These are phyloP conservation scores for Diaporthe helianthi DNA, from an alignment of 2,329 filamentous ascomycete species.

Conservation along the genomic window DNA sequence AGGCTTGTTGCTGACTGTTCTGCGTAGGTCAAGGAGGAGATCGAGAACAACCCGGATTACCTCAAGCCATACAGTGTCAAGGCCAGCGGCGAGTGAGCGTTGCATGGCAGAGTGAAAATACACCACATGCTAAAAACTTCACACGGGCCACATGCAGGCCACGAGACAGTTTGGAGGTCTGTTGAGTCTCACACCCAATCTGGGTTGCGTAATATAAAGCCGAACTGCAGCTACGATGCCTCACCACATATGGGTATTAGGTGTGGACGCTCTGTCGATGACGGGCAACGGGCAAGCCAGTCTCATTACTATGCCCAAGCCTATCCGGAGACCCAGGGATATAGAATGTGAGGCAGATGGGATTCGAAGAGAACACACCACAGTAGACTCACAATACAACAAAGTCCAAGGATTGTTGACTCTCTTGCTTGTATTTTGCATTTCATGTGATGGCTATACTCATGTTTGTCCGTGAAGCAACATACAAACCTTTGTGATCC, in stretches of 20 bases:
- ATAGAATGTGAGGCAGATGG: not conserved
- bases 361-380: not conserved
- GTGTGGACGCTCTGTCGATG: not conserved
- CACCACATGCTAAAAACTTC: not conserved
- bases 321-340: not conserved
- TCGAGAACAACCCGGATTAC: conserved; percentile 83
- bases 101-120: not conserved
- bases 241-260: not conserved
- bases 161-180: not conserved
- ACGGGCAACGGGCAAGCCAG: not conserved
- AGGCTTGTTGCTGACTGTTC: not conserved
- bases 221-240: not conserved
- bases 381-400: not conserved
- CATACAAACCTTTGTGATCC: not conserved
- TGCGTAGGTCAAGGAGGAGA: conserved; percentile 86
- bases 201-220: not conserved
- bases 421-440: not conserved
- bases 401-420: not conserved
- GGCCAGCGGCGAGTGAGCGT: conserved; percentile 45
- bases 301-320: not conserved
- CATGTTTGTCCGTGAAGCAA: not conserved
- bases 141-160: not conserved
- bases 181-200: not conserved
- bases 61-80: conserved; percentile 74
- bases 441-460: not conserved